Base-by-base conservation (phyloP, 2,329 filamentous ascomycete genomes). In the Cyphellophora europaea region DNA sequence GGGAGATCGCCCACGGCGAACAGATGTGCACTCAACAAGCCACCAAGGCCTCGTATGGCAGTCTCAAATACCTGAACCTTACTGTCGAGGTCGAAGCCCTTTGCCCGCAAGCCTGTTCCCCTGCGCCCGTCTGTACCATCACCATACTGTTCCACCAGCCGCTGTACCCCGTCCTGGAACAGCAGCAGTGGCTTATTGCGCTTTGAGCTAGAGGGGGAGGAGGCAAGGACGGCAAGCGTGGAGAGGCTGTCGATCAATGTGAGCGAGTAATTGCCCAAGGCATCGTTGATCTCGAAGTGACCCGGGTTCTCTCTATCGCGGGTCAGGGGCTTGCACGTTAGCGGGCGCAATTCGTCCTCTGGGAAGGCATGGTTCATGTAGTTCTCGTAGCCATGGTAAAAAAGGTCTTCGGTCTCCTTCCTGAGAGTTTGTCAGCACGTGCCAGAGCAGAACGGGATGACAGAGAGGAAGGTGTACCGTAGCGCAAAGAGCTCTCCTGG, bases 61-160 rank as follows among this genome's bases (percentile, higher is more conserved):
- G 89, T 96, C 65, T 98, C 91, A 53, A 98, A 98, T 25, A 98
- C 86, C 62, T 98, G 89, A 2, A 98, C 91, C 61, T 96, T 98
- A 64, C 88, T 94, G 59, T 98, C 89, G 27, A 94, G 67, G 57
- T 98, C 86, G 52, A 98, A 98, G 0, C 87, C 91, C 36, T 77
- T 73, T 3, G 79, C 78, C 44, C 86, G 71, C 38, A 72, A 66
- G 3, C 89, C 89, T 52, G 74, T 70, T 5, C 83, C 85, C 4
- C 70, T 69, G 11, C 73, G 66, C 3, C 82, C 80, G 6, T 67
- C 61, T 18, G 77, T 77, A 2, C 88, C 89, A 58, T 95, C 88
- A 3, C 89, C 89, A 56, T 95, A 96, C 49, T 91, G 68, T 45
- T 76, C 66, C 3, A 95, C 81, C 48, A 96, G 67, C 33, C 79